These are phyloP conservation scores for Xylariaceae sp. DNA, from an alignment of 2,329 filamentous ascomycete genomes.

Conservation along the genomic window DNA sequence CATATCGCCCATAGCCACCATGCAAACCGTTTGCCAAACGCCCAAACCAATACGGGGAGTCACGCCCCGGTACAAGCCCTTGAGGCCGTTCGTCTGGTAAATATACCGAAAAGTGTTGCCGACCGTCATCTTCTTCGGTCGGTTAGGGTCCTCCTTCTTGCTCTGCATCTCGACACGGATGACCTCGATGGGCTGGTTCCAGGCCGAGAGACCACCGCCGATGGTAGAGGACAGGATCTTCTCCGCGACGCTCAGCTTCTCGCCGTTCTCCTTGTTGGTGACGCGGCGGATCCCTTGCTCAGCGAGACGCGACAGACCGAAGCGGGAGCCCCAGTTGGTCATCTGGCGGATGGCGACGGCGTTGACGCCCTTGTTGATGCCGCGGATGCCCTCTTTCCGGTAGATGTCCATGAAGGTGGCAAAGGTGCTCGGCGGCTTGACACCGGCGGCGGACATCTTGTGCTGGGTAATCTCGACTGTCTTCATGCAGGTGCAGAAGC, in stretches of 20 bases:
- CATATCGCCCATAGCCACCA: conserved; percentile 98
- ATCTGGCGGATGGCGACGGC: conserved; percentile 98
- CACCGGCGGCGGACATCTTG: conserved; percentile 79
- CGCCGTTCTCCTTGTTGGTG: conserved; percentile 71
- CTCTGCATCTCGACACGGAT: conserved; percentile 99
- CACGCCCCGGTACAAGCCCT: conserved; percentile 93
- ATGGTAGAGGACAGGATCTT: conserved; percentile 83
- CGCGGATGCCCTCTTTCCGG: conserved; percentile 83
- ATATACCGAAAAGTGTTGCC: conserved; percentile 83
- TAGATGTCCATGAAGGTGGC: conserved; percentile 97
- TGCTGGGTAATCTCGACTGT: conserved; percentile 99
- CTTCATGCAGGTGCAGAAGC: conserved; percentile 99
- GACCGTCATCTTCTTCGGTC: conserved; percentile 98
- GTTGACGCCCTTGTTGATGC: conserved; percentile 98
- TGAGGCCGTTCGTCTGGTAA: conserved; percentile 80
- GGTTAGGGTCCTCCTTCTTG: conserved; percentile 95
- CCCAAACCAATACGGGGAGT: conserved; percentile 88
- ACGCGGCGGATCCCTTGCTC: conserved; percentile 78
- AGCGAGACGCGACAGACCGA: conserved; percentile 86
- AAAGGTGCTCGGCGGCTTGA: conserved; percentile 85
- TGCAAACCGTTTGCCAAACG: conserved; percentile 99
- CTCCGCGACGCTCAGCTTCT: conserved; percentile 74
- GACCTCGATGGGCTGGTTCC: conserved; percentile 99
- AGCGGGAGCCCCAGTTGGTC: conserved; percentile 98
- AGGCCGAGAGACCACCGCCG: conserved; percentile 90